Conservation (phyloP, 805 yeast species). For the Ogataea methylovora region DNA sequence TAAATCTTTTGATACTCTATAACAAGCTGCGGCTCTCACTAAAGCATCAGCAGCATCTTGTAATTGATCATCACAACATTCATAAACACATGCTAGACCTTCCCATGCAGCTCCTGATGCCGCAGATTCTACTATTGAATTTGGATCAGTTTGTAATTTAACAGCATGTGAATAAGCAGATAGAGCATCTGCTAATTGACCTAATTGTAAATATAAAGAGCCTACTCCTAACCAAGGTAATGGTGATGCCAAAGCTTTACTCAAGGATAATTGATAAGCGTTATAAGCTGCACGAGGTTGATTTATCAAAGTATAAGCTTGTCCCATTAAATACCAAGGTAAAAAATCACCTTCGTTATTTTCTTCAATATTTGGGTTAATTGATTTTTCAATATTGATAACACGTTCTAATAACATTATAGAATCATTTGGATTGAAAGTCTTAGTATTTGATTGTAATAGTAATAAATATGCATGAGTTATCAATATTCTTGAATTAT, state of each 20-base stretch:
- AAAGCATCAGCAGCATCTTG: constrained; percentile 58
- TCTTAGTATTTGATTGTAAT: constrained; percentile 19
- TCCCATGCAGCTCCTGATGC: constrained; percentile 57
- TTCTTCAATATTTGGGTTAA: constrained; percentile 10
- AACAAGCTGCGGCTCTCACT: constrained; percentile 41
- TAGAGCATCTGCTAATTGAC: constrained; percentile 57
- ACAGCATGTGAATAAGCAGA: constrained; percentile 65
- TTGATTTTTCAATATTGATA: constrained; percentile 13
- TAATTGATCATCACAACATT: constrained; percentile 53
- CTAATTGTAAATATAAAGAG: constrained; percentile 46
- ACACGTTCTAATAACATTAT: constrained; percentile 28
- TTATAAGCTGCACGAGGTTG: constrained; percentile 47
- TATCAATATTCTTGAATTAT: constrained; percentile 34
- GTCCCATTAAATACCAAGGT: constrained; percentile 51
- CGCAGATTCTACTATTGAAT: constrained; percentile 22
- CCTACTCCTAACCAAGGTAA: constrained; percentile 65
- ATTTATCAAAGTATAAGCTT: constrained; percentile 39
- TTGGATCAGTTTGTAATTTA: constrained; percentile 40
- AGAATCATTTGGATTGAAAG: constrained; percentile 28
- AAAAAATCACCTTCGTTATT: constrained; percentile 39
- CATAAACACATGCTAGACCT: constrained; percentile 55
- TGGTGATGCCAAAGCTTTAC: constrained; percentile 46
- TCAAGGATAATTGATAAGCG: constrained; percentile 45
- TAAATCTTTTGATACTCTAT: constrained; percentile 36
- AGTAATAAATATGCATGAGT: constrained; percentile 44